Evolutionary conservation across 139 green algal genomes (phyloP).

Genomic region (Volvox reticuliferus): DNA sequence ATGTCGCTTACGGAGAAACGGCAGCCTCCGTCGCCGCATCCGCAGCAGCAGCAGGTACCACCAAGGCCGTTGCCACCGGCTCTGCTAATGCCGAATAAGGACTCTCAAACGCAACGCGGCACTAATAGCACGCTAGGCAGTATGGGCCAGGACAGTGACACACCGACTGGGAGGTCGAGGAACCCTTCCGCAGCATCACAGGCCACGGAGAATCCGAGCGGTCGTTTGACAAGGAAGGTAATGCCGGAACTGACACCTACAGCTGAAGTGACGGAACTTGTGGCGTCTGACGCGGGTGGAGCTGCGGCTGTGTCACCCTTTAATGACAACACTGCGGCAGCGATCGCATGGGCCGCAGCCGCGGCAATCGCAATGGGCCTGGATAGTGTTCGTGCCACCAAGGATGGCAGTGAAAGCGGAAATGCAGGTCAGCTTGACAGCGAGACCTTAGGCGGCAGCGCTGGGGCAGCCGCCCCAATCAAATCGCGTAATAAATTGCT

Average conservation of each 20-base stretch:
- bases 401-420: not conserved
- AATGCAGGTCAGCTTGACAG: not conserved
- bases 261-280: not conserved
- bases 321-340: constrained; percentile 8
- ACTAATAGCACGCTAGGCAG: not conserved
- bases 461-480: not conserved
- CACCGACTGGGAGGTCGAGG: not conserved
- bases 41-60: not conserved
- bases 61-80: not conserved
- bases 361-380: constrained; percentile 20
- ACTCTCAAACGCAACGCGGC: not conserved
- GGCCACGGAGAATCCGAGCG: not conserved
- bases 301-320: not conserved
- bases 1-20: too few species aligned
- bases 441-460: not conserved
- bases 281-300: not conserved
- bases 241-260: not conserved
- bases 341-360: constrained; percentile 11
- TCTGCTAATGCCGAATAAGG: too few species aligned
- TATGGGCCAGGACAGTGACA: not conserved
- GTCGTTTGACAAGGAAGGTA: not conserved
- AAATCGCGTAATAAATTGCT: not conserved
- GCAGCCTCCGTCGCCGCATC: not conserved
- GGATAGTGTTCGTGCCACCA: not conserved
- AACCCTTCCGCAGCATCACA: not conserved